A percentile compares a stretch with the other conserved stretches of the same genome.
These are phyloP conservation scores for Venustampulla echinocandica DNA, from an alignment of 495 filamentous ascomycete genomes.

Conservation along the genomic window DNA sequence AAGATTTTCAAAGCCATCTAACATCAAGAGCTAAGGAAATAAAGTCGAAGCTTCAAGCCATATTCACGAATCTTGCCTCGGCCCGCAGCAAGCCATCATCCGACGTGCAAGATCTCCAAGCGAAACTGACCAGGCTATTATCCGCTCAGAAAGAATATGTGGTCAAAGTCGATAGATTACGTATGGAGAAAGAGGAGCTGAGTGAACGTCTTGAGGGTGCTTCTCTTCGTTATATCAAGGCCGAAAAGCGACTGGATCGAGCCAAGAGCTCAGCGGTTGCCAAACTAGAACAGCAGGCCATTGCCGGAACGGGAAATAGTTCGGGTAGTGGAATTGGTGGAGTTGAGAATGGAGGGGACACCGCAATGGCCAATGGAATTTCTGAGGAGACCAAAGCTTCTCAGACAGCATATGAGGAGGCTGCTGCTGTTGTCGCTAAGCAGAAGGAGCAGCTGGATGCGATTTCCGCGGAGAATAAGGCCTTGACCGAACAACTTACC, in stretches of 20 bases:
- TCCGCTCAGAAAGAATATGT: constrained; percentile 73
- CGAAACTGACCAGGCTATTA: constrained; percentile 61
- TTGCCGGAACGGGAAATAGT: constrained; percentile 47
- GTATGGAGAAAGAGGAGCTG: constrained; percentile 72
- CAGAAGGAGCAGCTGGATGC: constrained; percentile 81
- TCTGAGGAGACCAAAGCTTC: constrained; percentile 51
- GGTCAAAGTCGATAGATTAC: constrained; percentile 64
- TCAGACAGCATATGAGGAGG: constrained; percentile 55
- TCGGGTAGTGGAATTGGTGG: constrained; percentile 46
- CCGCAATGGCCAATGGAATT: constrained; percentile 45
- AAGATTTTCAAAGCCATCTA: constrained; percentile 73
- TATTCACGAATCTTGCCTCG: constrained; percentile 34
- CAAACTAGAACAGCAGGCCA: constrained; percentile 84
- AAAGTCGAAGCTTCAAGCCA: constrained; percentile 32
- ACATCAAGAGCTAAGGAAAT: constrained; percentile 43
- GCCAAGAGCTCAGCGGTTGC: constrained; percentile 79
- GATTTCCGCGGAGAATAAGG: constrained; percentile 70
- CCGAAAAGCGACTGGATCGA: constrained; percentile 87
- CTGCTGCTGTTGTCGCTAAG: constrained; percentile 62
- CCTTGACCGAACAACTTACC: constrained; percentile 69
- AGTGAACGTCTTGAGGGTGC: constrained; percentile 77
- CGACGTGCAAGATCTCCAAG: constrained; percentile 64
- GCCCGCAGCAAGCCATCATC: constrained; percentile 41
- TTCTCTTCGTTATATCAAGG: constrained; percentile 83
- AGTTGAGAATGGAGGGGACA: constrained; percentile 45